Percentiles rank a stretch among this genome's conserved stretches.
phyloP scores from a whole-genome alignment of 805 yeast genomes.

The Blastobotrys chiropterorum region DNA sequence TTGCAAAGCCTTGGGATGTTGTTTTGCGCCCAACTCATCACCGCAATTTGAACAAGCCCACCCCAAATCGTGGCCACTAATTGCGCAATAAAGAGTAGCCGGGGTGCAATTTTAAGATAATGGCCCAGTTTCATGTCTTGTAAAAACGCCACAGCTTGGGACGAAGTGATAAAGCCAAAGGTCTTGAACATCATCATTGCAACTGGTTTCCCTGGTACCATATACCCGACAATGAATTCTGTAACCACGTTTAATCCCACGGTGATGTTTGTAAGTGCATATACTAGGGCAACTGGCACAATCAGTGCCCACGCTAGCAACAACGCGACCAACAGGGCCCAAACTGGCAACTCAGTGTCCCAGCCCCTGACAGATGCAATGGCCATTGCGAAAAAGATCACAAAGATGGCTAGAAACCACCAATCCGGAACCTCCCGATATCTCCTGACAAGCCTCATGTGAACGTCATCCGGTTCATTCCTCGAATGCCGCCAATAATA shows the following conservation, averaged over 20 bases:
- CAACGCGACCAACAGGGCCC: constrained; percentile 54
- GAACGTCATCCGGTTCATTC: constrained; percentile 43
- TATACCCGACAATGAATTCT: constrained; percentile 59
- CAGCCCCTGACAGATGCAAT: constrained; percentile 36
- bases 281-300: constrained; percentile 56
- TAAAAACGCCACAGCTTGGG: constrained; percentile 49
- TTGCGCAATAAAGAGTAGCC: constrained; percentile 50
- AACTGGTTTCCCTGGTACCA: constrained; percentile 54
- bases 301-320: constrained; percentile 47
- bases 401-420: constrained; percentile 48
- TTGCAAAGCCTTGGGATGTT: constrained; percentile 39
- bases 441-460: constrained; percentile 48
- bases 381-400: constrained; percentile 42
- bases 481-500: constrained; percentile 40
- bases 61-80: constrained; percentile 41
- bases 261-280: constrained; percentile 54
- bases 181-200: constrained; percentile 61
- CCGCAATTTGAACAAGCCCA: constrained; percentile 37
- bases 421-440: constrained; percentile 60
- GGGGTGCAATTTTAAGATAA: constrained; percentile 58
- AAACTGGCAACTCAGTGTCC: constrained; percentile 48
- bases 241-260: constrained; percentile 58
- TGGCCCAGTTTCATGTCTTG: constrained; percentile 59
- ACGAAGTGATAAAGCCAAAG: constrained; percentile 48
- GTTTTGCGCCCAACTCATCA: constrained; percentile 38